Evolutionary conservation across 805 yeast species (phyloP).

Genomic region (Cyberlindnera nakhonratchasimensis): DNA sequence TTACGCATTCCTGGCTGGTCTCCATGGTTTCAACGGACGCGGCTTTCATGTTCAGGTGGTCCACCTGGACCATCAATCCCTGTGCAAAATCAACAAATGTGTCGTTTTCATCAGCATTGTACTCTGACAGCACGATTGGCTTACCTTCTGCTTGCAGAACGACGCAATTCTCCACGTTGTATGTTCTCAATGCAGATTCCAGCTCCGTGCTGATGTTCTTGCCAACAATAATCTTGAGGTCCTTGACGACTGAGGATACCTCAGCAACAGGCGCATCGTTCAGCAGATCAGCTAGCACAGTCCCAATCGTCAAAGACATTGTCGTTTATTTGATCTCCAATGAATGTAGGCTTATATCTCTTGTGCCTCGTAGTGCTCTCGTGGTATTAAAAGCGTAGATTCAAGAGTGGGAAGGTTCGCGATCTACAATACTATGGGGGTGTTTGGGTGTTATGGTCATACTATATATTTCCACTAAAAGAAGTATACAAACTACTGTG

Average conservation of each 20-base stretch:
- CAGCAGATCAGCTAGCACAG: constrained; percentile 10
- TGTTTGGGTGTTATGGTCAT: too few species aligned
- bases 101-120: constrained; percentile 46
- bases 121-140: constrained; percentile 37
- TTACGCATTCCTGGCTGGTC: constrained; percentile 18
- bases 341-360: not conserved
- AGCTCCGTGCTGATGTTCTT: constrained; percentile 34
- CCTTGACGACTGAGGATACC: constrained; percentile 34
- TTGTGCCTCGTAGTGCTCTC: not conserved
- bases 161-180: constrained; percentile 39
- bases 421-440: too few species aligned
- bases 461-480: too few species aligned
- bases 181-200: constrained; percentile 36
- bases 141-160: constrained; percentile 30
- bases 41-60: constrained; percentile 46
- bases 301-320: constrained; percentile 9
- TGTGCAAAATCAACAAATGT: constrained; percentile 49
- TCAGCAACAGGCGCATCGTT: constrained; percentile 16
- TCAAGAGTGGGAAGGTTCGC: too few species aligned
- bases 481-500: constrained; percentile 7
- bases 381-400: too few species aligned
- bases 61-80: constrained; percentile 53
- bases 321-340: not conserved
- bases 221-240: constrained; percentile 42
- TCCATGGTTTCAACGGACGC: constrained; percentile 47